A percentile compares a stretch with the other conserved stretches of the same genome.
Conservation (phyloP, 768 basidiomycete genomes). For the Tremella mesenterica region DNA sequence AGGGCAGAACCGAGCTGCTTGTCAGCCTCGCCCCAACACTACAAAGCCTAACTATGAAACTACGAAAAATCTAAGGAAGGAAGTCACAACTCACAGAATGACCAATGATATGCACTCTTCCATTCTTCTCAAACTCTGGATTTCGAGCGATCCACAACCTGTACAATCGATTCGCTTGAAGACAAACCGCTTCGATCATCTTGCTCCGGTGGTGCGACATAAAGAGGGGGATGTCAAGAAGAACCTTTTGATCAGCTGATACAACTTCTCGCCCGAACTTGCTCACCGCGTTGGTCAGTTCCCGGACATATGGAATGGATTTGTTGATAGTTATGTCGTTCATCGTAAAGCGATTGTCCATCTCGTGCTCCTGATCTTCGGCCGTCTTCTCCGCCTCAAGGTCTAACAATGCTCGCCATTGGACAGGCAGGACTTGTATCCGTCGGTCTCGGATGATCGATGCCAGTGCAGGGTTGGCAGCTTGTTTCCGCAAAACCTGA, state of each 20-base stretch:
- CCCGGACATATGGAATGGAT: constrained; percentile 47
- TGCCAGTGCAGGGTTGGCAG: constrained; percentile 45
- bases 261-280: neutral
- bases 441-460: constrained; percentile 47
- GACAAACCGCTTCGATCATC: constrained; percentile 49
- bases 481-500: constrained; percentile 45
- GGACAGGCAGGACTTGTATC: constrained; percentile 47
- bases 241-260: constrained; percentile 11
- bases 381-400: constrained; percentile 44
- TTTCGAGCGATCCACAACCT: constrained; percentile 48
- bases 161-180: constrained; percentile 47
- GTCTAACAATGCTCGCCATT: constrained; percentile 46
- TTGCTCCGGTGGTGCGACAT: constrained; percentile 48
- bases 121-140: constrained; percentile 45
- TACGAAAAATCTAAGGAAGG: neutral
- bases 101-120: constrained; percentile 48
- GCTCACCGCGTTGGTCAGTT: constrained; percentile 47
- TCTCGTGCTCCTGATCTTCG: constrained; percentile 44
- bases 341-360: constrained; percentile 48
- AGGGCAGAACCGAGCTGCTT: constrained; percentile 46
- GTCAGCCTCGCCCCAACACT: neutral
- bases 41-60: neutral
- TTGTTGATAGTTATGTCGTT: constrained; percentile 48
- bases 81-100: constrained; percentile 40
- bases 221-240: constrained; percentile 49